Evolutionary conservation across 768 basidiomycete species (phyloP), one percentile per base, ranked within the genome.

Genomic region (Panaeolus papilionaceus): DNA sequence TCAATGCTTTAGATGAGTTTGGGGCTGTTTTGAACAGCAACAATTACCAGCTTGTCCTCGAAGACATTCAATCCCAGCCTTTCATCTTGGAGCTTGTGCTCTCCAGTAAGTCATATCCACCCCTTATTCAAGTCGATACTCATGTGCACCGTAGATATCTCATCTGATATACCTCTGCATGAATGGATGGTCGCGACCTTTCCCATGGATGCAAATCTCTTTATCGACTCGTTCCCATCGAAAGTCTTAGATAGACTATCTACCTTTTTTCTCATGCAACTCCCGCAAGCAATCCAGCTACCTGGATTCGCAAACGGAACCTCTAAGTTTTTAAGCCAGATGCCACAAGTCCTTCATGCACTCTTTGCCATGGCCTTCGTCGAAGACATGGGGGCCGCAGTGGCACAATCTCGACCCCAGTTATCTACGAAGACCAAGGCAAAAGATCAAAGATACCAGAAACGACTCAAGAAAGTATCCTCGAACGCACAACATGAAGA

Each of bases 171-270:
- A 37, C 44, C 64, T 63, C 40, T 70, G 7, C 65, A 49, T 3
- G 39, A 63, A 3, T 77, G 71, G 73, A 77, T 84, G 37, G 18
- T 82, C 20, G 68, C 75, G 16, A 64, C 67, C 16, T 84, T 80
- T 63, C 83, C 82, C 1, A 23, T 44, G 4, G 10, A n/a, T n/a
- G 26, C 67, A 18, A 40, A 63, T 7, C 18, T 37, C 18, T 70
- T 70, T 64, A 39, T 65, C 1, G 39, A 33, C 16, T 63, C 64
- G 33, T 26, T 70, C 38, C 16, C 51, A 20, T 47, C 18, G 38
- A 40, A 67, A 66, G 26, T 67, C 64, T 33, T 69, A 39, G 23
- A 44, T 11, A 16, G 51, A 51, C 63, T 73, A 12, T 67, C 65
- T 11, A 64, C 65, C 7, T 71, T 71, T 38, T 70, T 71, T 26